These are phyloP conservation scores for Hemileccinum rubropunctum DNA, from an alignment of 768 basidiomycete genomes.

Conservation along the genomic window DNA sequence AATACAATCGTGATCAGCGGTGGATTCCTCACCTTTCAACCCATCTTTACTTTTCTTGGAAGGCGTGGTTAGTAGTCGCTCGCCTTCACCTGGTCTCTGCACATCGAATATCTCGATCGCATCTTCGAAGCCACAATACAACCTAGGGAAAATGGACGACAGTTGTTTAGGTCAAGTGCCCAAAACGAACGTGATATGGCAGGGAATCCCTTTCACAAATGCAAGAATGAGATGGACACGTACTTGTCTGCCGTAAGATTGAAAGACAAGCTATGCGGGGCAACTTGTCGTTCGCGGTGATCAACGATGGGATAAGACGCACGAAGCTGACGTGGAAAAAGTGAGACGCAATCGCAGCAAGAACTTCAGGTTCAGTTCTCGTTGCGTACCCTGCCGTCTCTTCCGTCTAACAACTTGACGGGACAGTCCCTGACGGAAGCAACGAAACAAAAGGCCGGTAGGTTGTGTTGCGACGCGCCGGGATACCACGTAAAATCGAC, in stretches of 20 bases:
- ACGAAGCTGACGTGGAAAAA: conserved; percentile 55
- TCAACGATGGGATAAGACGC: conserved; percentile 93
- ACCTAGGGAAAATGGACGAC: conserved; percentile 26
- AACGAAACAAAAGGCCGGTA: conserved; percentile 77
- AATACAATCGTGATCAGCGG: neutral
- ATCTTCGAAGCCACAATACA: conserved; percentile 86
- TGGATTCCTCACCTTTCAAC: conserved; percentile 64
- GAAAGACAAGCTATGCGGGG: conserved; percentile 83
- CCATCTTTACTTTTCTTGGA: conserved; percentile 81
- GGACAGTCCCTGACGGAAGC: conserved; percentile 84
- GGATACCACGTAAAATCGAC: conserved; percentile 88
- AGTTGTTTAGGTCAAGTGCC: neutral
- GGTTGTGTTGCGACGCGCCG: conserved; percentile 53
- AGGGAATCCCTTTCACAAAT: neutral
- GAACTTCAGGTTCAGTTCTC: neutral
- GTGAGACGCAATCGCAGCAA: neutral
- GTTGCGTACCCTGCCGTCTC: conserved; percentile 64
- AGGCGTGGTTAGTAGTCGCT: conserved; percentile 64
- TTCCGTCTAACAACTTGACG: conserved; percentile 79
- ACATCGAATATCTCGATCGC: conserved; percentile 87
- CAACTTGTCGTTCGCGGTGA: conserved; percentile 88
- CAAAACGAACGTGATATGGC: neutral
- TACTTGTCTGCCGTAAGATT: conserved; percentile 67
- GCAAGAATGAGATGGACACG: neutral
- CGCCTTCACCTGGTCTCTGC: conserved; percentile 67